Conservation (phyloP, 257 asterid genomes). For the Coffea eugenioides region DNA sequence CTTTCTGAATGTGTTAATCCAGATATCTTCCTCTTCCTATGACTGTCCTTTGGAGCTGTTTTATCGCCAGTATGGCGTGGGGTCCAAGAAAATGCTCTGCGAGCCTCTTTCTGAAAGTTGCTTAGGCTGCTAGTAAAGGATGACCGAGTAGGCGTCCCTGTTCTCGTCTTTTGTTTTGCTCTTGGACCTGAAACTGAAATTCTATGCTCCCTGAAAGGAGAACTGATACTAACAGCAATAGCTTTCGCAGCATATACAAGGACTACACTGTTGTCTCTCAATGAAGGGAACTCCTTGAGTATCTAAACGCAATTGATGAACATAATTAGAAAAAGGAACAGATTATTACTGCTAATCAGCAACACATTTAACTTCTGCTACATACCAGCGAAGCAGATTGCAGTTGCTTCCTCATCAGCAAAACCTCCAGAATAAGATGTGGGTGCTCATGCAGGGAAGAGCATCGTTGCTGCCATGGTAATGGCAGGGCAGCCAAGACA, state of each 20-base stretch:
- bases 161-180: constrained; percentile 76
- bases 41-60: constrained; percentile 65
- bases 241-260: constrained; percentile 88
- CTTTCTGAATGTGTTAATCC: constrained; percentile 80
- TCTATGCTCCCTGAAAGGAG: constrained; percentile 78
- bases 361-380: constrained; percentile 1
- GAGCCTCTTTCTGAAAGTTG: constrained; percentile 94
- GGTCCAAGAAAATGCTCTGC: constrained; percentile 97
- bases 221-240: constrained; percentile 72
- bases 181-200: constrained; percentile 64
- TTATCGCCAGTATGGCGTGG: constrained; percentile 87
- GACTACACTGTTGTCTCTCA: constrained; percentile 79
- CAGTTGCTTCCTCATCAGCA: constrained; percentile 97
- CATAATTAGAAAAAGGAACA: constrained; percentile 9
- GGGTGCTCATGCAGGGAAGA: constrained; percentile 97
- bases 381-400: constrained; percentile 94
- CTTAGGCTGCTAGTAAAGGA: constrained; percentile 82
- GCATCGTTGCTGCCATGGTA: constrained; percentile 98
- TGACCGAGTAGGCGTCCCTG: constrained; percentile 72
- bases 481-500: constrained; percentile 87
- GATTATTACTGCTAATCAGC: constrained; percentile 11
- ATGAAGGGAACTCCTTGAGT: constrained; percentile 77
- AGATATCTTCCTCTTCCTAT: constrained; percentile 92
- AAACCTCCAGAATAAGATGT: constrained; percentile 86
- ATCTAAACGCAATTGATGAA: constrained; percentile 49